A percentile compares a stretch with the other conserved stretches of the same genome.
Conservation (phyloP, 805 yeast genomes). For the Yarrowia bubula region DNA sequence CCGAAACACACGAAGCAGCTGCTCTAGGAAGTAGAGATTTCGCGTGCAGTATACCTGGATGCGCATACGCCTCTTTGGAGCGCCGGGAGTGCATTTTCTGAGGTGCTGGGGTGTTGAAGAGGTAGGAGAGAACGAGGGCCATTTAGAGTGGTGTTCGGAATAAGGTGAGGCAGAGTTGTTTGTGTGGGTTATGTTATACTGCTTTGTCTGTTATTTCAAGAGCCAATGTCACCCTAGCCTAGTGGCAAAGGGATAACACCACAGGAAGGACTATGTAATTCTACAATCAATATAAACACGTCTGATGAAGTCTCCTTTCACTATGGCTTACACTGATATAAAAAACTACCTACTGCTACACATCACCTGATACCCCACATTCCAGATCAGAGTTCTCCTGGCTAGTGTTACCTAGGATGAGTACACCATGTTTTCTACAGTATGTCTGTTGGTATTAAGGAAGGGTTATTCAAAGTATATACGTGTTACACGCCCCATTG, state of each 20-base stretch:
- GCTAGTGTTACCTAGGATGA: not conserved
- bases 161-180: not conserved
- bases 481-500: too few relatives aligned
- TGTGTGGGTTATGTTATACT: too few relatives aligned
- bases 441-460: too few relatives aligned
- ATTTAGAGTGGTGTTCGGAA: not conserved
- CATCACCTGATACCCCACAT: not conserved
- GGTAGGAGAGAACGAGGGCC: not conserved
- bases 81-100: not conserved
- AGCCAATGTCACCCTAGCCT: too few relatives aligned
- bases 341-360: not conserved
- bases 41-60: constrained; percentile 3
- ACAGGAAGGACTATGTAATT: too few relatives aligned
- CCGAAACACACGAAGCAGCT: constrained; percentile 35
- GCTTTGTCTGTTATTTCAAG: too few relatives aligned
- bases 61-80: constrained; percentile 1
- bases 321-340: not conserved
- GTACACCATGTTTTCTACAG: too few relatives aligned
- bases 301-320: too few relatives aligned
- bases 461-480: not conserved
- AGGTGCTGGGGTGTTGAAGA: not conserved
- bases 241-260: too few relatives aligned
- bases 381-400: not conserved
- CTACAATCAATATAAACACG: too few relatives aligned
- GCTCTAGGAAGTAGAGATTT: constrained; percentile 34